Conservation (phyloP, 1,284 basidiomycete species). For the Apiotrichum mycotoxinovorans region DNA sequence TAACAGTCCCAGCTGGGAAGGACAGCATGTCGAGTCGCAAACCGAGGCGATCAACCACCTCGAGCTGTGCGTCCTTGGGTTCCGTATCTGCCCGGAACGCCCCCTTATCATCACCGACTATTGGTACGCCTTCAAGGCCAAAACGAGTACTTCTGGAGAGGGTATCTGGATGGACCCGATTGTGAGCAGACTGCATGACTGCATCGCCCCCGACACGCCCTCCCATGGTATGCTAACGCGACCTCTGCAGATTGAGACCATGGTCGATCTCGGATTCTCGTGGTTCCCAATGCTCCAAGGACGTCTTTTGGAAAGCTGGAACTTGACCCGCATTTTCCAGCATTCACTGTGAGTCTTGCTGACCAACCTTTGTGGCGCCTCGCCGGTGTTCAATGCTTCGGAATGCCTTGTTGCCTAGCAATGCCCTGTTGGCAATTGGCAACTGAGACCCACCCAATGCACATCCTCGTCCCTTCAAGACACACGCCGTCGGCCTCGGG, state of each 20-base stretch:
- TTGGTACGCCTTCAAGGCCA: conserved; percentile 29
- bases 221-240: neutral
- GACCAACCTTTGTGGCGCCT: neutral
- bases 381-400: neutral
- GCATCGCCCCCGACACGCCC: too few relatives aligned
- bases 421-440: too few relatives aligned
- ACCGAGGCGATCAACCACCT: conserved; percentile 21
- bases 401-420: too few relatives aligned
- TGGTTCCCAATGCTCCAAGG: neutral
- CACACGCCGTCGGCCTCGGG: too few relatives aligned
- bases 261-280: neutral
- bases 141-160: conserved; percentile 29
- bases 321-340: neutral
- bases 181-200: too few relatives aligned
- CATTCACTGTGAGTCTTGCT: conserved; percentile 1
- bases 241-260: neutral
- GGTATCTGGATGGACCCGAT: conserved; percentile 33
- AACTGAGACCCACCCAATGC: too few relatives aligned
- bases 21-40: conserved; percentile 15
- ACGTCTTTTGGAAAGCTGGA: neutral
- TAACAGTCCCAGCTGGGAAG: neutral
- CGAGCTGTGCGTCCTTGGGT: conserved; percentile 29
- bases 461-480: too few relatives aligned
- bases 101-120: conserved; percentile 38
- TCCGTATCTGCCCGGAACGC: conserved; percentile 27